Conservation (phyloP, 169 alveolate species). For the Cryptosporidium meleagridis region DNA sequence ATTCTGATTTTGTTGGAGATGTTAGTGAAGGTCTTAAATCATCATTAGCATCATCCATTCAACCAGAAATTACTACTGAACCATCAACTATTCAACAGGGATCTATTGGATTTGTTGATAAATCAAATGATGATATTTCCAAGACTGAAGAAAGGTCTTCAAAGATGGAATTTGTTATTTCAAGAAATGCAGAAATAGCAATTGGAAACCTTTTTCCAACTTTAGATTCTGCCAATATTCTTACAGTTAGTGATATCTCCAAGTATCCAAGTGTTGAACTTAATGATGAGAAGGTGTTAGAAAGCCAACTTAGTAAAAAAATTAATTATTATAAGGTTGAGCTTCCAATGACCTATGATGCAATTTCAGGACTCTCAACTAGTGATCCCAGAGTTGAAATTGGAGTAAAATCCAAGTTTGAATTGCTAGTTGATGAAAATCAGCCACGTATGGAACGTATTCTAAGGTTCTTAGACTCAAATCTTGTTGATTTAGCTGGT, state of each 20-base stretch:
- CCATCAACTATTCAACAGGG: background rate
- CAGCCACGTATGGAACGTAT: conserved; percentile 66
- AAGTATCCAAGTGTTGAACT: conserved; percentile 49
- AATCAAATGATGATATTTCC: background rate
- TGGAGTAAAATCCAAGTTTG: conserved; percentile 30
- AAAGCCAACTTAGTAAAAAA: background rate
- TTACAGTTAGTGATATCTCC: conserved; percentile 25
- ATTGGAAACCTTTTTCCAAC: conserved; percentile 33
- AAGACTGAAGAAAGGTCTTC: conserved; percentile 1
- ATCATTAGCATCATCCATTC: background rate
- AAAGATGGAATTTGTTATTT: background rate
- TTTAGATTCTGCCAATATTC: background rate
- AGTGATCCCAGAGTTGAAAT: conserved; percentile 73
- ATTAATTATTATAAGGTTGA: conserved; percentile 30
- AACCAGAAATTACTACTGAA: background rate
- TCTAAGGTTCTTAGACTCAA: background rate
- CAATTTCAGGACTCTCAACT: conserved; percentile 7
- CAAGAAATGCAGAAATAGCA: conserved; percentile 29
- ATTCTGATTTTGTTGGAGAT: background rate
- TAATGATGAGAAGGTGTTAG: conserved; percentile 31
- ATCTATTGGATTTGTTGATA: background rate
- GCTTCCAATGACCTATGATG: conserved; percentile 18
- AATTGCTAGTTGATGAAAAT: conserved; percentile 20
- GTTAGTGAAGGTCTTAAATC: background rate
- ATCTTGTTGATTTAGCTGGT: background rate